These are phyloP conservation scores for Casuarina cunninghamiana DNA, from an alignment of 306 rosid genomes.

Conservation along the genomic window DNA sequence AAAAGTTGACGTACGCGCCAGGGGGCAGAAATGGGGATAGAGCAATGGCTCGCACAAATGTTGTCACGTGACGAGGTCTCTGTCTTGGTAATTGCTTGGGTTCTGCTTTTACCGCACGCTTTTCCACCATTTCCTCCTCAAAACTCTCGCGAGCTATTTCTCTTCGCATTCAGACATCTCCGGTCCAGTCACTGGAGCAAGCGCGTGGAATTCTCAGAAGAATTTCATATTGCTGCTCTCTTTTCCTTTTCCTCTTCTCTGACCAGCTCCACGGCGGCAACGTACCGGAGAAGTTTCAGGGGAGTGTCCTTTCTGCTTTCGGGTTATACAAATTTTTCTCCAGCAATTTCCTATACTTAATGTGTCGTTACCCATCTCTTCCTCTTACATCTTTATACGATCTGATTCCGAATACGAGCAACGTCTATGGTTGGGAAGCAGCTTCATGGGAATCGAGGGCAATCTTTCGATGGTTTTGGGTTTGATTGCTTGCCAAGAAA, in stretches of 20 bases:
- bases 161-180: neutral
- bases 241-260: neutral
- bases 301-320: neutral
- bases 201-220: neutral
- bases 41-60: neutral
- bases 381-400: neutral
- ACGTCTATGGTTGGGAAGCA: neutral
- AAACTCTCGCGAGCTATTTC: slow-evolving; percentile 3
- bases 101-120: slow-evolving; percentile 6
- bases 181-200: neutral
- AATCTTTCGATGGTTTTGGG: neutral
- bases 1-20: neutral
- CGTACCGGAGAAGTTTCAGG: neutral
- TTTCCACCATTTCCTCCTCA: slow-evolving; percentile 22
- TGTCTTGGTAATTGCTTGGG: slow-evolving; percentile 1
- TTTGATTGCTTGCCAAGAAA: neutral
- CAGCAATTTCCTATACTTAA: neutral
- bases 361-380: neutral
- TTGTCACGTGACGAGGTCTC: neutral
- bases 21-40: neutral
- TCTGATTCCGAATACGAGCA: slow-evolving; percentile 5
- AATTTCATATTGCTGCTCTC: neutral
- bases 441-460: neutral
- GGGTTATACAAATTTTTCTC: neutral
- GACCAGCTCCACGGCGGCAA: neutral